These are phyloP conservation scores for Myriosclerotinia scirpicola DNA, from an alignment of 2,329 filamentous ascomycete species.

Conservation along the genomic window DNA sequence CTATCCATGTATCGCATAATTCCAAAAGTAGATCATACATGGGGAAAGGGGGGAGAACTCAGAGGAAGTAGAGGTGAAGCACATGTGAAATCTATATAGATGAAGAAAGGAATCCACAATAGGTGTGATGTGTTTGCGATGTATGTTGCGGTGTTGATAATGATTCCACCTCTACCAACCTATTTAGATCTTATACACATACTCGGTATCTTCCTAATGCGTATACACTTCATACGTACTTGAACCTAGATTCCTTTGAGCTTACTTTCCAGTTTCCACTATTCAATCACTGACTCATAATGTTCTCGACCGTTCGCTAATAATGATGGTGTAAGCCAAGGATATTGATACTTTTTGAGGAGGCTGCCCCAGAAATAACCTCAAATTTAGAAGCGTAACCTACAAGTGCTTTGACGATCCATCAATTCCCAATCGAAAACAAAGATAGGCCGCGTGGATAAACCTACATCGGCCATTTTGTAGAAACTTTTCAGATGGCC, in stretches of 20 bases:
- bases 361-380: constrained; percentile 17
- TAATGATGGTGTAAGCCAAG: constrained; percentile 1
- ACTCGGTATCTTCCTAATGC: constrained; percentile 7
- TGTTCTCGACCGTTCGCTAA: constrained; percentile 22
- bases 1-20: constrained; percentile 15
- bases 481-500: neutral
- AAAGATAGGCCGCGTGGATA: constrained; percentile 13
- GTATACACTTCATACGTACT: constrained; percentile 20
- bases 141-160: constrained; percentile 17
- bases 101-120: constrained; percentile 6
- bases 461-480: neutral
- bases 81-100: constrained; percentile 8
- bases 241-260: constrained; percentile 17
- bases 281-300: constrained; percentile 19
- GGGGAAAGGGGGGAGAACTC: neutral
- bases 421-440: constrained; percentile 10
- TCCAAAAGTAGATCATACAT: constrained; percentile 18
- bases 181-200: neutral
- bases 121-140: constrained; percentile 16
- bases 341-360: constrained; percentile 3
- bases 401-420: neutral
- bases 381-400: constrained; percentile 7
- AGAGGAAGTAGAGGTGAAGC: constrained; percentile 9
- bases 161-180: constrained; percentile 6
- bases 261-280: constrained; percentile 8